A percentile compares a stretch with the other conserved stretches of the same genome.
Conservation (phyloP, 352 stramenopile genomes). For the Phytophthora pluvialis region DNA sequence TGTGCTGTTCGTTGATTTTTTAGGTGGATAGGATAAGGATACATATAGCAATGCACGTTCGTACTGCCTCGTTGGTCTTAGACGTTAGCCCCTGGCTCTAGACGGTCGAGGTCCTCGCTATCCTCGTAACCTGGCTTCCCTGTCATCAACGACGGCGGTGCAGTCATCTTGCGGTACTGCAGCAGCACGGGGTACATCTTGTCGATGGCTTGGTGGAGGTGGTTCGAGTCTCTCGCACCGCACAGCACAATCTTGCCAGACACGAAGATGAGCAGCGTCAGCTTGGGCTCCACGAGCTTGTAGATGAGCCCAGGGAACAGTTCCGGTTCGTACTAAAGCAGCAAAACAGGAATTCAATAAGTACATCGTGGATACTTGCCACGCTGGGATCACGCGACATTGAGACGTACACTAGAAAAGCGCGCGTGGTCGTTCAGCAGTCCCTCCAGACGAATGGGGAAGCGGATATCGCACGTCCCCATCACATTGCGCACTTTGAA, state of each 20-base stretch:
- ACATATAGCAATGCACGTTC: constrained; percentile 34
- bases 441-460: constrained; percentile 99
- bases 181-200: constrained; percentile 77
- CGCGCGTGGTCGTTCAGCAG: constrained; percentile 95
- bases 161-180: constrained; percentile 80
- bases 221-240: constrained; percentile 81
- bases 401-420: constrained; percentile 90
- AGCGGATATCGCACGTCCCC: constrained; percentile 97
- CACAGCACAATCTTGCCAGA: constrained; percentile 99
- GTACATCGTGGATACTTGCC: constrained; percentile 87
- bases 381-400: not conserved
- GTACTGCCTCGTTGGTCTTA: constrained; percentile 39
- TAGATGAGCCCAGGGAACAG: constrained; percentile 99
- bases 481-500: constrained; percentile 99
- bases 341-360: constrained; percentile 88
- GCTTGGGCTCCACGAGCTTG: constrained; percentile 96
- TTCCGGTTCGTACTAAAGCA: constrained; percentile 99
- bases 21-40: constrained; percentile 37
- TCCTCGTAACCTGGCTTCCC: constrained; percentile 74
- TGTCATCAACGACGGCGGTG: constrained; percentile 71
- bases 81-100: constrained; percentile 66
- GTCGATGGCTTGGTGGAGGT: constrained; percentile 66
- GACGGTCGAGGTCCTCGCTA: constrained; percentile 65
- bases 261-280: constrained; percentile 99
- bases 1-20: constrained; percentile 29